A percentile compares a stretch with the other conserved stretches of the same genome.
phyloP scores from a whole-genome alignment of 2,329 filamentous ascomycete genomes.

The Aspergillus unguis region DNA sequence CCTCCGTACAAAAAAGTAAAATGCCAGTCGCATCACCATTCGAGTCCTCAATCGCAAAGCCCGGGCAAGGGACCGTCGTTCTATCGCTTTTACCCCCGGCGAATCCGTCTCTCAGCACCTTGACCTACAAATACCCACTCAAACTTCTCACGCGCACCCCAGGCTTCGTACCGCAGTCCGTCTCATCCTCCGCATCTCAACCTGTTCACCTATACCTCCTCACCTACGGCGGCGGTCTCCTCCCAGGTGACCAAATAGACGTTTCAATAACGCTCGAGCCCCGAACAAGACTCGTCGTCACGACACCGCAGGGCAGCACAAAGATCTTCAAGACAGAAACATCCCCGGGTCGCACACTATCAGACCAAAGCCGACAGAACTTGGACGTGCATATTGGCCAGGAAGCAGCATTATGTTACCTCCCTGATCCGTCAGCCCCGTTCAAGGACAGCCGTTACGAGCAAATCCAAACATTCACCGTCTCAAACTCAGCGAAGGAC shows the following conservation, averaged over 20 bases:
- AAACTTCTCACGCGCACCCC: slow-evolving; percentile 84
- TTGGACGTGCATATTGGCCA: slow-evolving; percentile 49
- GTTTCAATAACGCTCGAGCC: slow-evolving; percentile 65
- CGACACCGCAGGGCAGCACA: slow-evolving; percentile 72
- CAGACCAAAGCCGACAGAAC: slow-evolving; percentile 46
- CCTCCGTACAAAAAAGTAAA: background rate
- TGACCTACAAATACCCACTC: slow-evolving; percentile 89
- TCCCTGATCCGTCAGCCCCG: slow-evolving; percentile 92
- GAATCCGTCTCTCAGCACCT: slow-evolving; percentile 66
- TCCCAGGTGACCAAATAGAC: slow-evolving; percentile 79
- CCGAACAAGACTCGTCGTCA: slow-evolving; percentile 62
- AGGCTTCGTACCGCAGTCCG: slow-evolving; percentile 54
- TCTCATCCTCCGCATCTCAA: slow-evolving; percentile 32
- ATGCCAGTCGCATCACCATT: slow-evolving; percentile 64
- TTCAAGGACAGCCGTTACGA: slow-evolving; percentile 80
- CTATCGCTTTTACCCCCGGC: slow-evolving; percentile 68
- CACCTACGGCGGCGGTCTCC: slow-evolving; percentile 90
- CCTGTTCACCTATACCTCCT: slow-evolving; percentile 83
- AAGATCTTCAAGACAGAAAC: slow-evolving; percentile 84
- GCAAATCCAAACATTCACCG: slow-evolving; percentile 74
- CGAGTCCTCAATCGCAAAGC: slow-evolving; percentile 65
- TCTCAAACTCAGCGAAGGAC: slow-evolving; percentile 44
- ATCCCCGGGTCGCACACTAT: slow-evolving; percentile 34
- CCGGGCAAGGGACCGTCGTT: slow-evolving; percentile 76
- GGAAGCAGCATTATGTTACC: slow-evolving; percentile 56